Conservation (phyloP, 2,329 filamentous ascomycete species). For the Dactylellina drechsleri region DNA sequence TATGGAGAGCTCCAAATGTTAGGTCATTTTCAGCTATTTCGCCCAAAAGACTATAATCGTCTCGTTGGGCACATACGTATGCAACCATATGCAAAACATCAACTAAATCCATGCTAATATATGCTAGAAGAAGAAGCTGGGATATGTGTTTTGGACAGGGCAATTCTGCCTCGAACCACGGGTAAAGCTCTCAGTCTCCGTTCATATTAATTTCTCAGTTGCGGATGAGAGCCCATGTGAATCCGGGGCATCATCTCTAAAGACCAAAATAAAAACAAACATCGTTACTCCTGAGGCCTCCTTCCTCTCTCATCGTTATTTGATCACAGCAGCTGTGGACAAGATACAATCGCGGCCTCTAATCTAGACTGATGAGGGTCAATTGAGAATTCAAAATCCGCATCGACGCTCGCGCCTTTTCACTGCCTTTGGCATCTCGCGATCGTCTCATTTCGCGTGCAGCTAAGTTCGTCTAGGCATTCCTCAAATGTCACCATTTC, state of each 20-base stretch:
- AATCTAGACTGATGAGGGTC: not conserved
- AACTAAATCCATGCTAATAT: too few species aligned
- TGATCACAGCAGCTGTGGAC: not conserved
- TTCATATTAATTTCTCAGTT: constrained; percentile 28
- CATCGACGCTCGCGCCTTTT: constrained; percentile 2
- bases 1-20: too few species aligned
- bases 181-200: constrained; percentile 7
- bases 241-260: constrained; percentile 23
- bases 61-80: too few species aligned
- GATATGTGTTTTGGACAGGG: constrained; percentile 6
- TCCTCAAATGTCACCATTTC: constrained; percentile 44
- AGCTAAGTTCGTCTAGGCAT: constrained; percentile 25
- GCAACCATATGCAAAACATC: too few species aligned
- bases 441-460: constrained; percentile 33
- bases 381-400: constrained; percentile 15
- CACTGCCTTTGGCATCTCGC: constrained; percentile 15
- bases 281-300: not conserved
- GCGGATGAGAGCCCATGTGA: constrained; percentile 46
- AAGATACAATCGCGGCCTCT: not conserved
- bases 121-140: constrained; percentile 1
- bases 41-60: too few species aligned
- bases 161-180: constrained; percentile 27
- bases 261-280: constrained; percentile 11
- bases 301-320: not conserved
- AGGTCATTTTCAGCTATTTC: too few species aligned